Percentiles rank a stretch among this genome's conserved stretches.
Conservation (phyloP, 257 asterid genomes). For the Buddleja alternifolia region DNA sequence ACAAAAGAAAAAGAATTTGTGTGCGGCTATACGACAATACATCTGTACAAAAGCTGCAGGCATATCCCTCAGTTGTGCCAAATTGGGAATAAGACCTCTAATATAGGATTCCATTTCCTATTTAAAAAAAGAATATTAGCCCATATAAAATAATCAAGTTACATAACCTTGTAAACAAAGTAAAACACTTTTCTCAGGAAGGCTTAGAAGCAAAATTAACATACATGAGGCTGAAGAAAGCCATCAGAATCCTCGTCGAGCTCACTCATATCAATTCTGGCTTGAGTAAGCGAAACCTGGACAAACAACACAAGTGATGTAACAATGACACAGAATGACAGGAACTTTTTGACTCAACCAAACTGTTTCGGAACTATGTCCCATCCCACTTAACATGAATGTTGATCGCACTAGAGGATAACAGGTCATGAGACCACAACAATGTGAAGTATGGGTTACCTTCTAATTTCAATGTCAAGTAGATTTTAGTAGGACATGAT, state of each 20-base stretch:
- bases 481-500: background rate
- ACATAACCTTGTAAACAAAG: constrained; percentile 1
- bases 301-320: constrained; percentile 21
- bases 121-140: constrained; percentile 15
- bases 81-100: constrained; percentile 94
- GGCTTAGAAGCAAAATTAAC: constrained; percentile 37
- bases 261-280: constrained; percentile 99
- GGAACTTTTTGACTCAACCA: constrained; percentile 13
- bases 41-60: constrained; percentile 91
- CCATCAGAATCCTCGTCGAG: constrained; percentile 99
- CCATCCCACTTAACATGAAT: too few relatives aligned
- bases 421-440: background rate
- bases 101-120: constrained; percentile 98
- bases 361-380: too few relatives aligned
- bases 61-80: constrained; percentile 95
- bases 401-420: constrained; percentile 5
- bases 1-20: constrained; percentile 97
- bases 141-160: constrained; percentile 19
- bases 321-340: background rate
- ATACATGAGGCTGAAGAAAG: constrained; percentile 94
- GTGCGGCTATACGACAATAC: constrained; percentile 99
- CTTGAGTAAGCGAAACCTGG: constrained; percentile 99
- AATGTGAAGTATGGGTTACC: constrained; percentile 2
- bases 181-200: constrained; percentile 13
- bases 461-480: constrained; percentile 13